Conservation (phyloP, 352 stramenopile species). For the Phytophthora ohioensis region DNA sequence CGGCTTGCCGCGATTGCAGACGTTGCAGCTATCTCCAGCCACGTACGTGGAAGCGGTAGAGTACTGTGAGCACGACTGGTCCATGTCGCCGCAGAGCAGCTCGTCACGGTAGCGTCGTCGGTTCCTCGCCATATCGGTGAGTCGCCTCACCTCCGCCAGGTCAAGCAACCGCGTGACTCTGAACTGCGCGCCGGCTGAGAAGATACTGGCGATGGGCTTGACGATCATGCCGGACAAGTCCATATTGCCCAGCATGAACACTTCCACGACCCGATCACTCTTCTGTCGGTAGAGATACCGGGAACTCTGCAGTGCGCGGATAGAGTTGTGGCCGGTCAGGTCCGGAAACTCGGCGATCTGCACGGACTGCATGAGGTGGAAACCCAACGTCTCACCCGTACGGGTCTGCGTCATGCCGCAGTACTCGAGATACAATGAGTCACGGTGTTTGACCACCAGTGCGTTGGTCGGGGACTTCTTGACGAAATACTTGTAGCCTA, state of each 20-base stretch:
- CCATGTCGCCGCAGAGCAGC: conserved; percentile 10
- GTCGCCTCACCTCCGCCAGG: conserved; percentile 51
- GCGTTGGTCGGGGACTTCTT: conserved; percentile 46
- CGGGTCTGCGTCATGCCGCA: conserved; percentile 45
- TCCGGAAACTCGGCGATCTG: conserved; percentile 51
- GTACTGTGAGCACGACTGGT: conserved; percentile 24
- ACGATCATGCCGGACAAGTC: conserved; percentile 48
- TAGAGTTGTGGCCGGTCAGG: conserved; percentile 50
- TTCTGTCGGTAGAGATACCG: conserved; percentile 64
- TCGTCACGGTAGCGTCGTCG: conserved; percentile 21
- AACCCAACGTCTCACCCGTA: conserved; percentile 47
- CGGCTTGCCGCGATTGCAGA: conserved; percentile 31
- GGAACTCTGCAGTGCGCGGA: conserved; percentile 53
- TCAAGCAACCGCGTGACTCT: conserved; percentile 56
- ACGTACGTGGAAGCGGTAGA: conserved; percentile 22
- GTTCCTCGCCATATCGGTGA: conserved; percentile 50
- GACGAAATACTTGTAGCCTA: conserved; percentile 72
- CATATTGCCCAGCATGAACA: conserved; percentile 55
- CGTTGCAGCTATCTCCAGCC: conserved; percentile 16
- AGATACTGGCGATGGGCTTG: conserved; percentile 45
- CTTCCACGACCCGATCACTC: conserved; percentile 54
- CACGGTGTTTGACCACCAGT: conserved; percentile 40
- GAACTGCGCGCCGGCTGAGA: conserved; percentile 52
- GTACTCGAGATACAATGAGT: conserved; percentile 53
- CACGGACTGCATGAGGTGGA: conserved; percentile 57